These are phyloP conservation scores for Cladobotryum mycophilum DNA, from an alignment of 2,329 filamentous ascomycete genomes.

Conservation along the genomic window DNA sequence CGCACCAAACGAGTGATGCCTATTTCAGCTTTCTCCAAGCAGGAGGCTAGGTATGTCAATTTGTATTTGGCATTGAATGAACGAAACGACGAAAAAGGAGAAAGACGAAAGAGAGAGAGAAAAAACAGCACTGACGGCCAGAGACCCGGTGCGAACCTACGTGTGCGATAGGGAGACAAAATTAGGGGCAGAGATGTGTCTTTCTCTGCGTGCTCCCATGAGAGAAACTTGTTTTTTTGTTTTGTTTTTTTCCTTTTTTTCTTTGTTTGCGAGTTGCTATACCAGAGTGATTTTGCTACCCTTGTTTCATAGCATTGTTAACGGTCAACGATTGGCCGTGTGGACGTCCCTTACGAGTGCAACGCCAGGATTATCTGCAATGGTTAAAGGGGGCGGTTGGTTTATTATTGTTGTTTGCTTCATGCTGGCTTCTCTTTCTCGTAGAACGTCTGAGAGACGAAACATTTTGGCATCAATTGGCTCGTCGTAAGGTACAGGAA, in stretches of 20 bases:
- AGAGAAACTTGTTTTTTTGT: not conserved
- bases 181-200: not conserved
- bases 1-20: no score
- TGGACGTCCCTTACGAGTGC: not conserved
- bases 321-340: not conserved
- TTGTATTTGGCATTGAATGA: not conserved
- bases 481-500: not conserved
- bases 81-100: no score
- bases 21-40: no score
- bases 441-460: not conserved
- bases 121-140: no score
- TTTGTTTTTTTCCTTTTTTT: slow-evolving; percentile 6
- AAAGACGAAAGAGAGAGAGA: no score
- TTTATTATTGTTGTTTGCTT: not conserved
- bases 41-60: not conserved
- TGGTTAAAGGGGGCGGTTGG: not conserved
- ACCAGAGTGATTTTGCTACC: slow-evolving; percentile 9
- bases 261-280: slow-evolving; percentile 13
- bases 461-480: not conserved
- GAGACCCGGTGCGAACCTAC: no score
- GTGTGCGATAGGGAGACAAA: not conserved
- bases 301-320: not conserved
- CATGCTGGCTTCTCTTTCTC: not conserved
- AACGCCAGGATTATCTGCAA: not conserved
- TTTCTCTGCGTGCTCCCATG: not conserved